Evolutionary conservation across 2,329 filamentous ascomycete genomes (phyloP).

Genomic region (Apiospora koreana): DNA sequence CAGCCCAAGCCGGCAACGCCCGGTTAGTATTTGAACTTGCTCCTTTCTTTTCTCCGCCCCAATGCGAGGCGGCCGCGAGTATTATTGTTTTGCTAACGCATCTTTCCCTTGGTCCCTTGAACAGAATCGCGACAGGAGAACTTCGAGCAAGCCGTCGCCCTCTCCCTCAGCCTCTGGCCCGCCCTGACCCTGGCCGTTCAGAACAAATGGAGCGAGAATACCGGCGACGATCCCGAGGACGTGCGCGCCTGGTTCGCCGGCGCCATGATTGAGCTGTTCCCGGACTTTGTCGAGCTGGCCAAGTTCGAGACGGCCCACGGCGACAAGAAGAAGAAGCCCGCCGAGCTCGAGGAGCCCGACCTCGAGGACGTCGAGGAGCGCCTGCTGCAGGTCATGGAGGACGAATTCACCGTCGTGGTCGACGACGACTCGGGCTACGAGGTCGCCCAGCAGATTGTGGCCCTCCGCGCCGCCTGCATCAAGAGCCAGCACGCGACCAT

Average conservation of each 20-base stretch:
- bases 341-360: slow-evolving; percentile 57
- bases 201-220: slow-evolving; percentile 84
- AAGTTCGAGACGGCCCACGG: slow-evolving; percentile 29
- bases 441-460: slow-evolving; percentile 73
- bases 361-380: slow-evolving; percentile 80
- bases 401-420: slow-evolving; percentile 92
- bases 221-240: slow-evolving; percentile 59
- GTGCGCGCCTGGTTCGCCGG: slow-evolving; percentile 98
- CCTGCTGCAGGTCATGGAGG: slow-evolving; percentile 85
- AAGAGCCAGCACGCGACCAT: slow-evolving; percentile 57
- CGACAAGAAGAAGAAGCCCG: slow-evolving; percentile 24
- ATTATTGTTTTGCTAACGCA: neutral
- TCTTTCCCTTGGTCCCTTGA: neutral
- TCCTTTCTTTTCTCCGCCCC: neutral
- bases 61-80: neutral
- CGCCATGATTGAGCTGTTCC: slow-evolving; percentile 79
- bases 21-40: neutral
- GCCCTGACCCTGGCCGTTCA: slow-evolving; percentile 84
- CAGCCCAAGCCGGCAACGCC: neutral
- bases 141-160: slow-evolving; percentile 86
- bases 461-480: slow-evolving; percentile 63
- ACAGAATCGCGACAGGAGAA: slow-evolving; percentile 59
- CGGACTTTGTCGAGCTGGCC: slow-evolving; percentile 55
- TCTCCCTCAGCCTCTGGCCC: slow-evolving; percentile 84
- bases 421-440: slow-evolving; percentile 84